A percentile compares a stretch with the other conserved stretches of the same genome.
Conservation (phyloP, 2,329 filamentous ascomycete species). For the Monosporascus sp. region DNA sequence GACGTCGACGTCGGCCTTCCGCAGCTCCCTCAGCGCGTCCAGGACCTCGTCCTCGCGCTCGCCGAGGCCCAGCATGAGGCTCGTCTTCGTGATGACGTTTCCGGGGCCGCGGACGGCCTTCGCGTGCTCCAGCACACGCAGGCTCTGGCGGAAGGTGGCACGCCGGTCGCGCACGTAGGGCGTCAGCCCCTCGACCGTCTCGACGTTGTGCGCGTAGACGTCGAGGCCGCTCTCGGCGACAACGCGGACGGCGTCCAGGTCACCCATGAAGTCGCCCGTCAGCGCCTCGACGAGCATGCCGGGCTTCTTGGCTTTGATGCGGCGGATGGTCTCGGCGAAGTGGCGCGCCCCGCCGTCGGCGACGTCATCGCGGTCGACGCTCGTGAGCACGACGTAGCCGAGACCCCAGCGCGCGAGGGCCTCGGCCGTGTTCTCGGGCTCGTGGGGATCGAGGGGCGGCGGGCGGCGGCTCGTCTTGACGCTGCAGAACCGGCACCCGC, state of each 20-base stretch:
- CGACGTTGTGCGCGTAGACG: constrained; percentile 95
- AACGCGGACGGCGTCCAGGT: constrained; percentile 78
- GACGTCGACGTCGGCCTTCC: constrained; percentile 79
- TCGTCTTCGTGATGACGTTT: constrained; percentile 94
- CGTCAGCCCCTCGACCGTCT: constrained; percentile 88
- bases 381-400: constrained; percentile 92
- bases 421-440: constrained; percentile 95
- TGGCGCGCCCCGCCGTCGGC: constrained; percentile 82
- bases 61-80: constrained; percentile 91
- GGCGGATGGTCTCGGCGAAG: constrained; percentile 89
- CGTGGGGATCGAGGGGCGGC: constrained; percentile 82
- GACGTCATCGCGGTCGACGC: constrained; percentile 89
- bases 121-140: constrained; percentile 73
- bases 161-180: constrained; percentile 85
- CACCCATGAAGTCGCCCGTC: constrained; percentile 81
- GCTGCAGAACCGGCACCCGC: constrained; percentile 93
- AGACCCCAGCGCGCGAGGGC: constrained; percentile 88
- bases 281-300: constrained; percentile 75
- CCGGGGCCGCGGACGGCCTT: constrained; percentile 66
- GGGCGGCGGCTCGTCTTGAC: constrained; percentile 82
- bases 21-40: constrained; percentile 73
- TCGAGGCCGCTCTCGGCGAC: constrained; percentile 87
- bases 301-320: constrained; percentile 81
- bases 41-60: constrained; percentile 85
- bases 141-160: constrained; percentile 81